Percentiles rank a stretch among this genome's conserved stretches.
These are phyloP conservation scores for Cryptosporidium sp. DNA, from an alignment of 169 alveolate genomes.

Conservation along the genomic window DNA sequence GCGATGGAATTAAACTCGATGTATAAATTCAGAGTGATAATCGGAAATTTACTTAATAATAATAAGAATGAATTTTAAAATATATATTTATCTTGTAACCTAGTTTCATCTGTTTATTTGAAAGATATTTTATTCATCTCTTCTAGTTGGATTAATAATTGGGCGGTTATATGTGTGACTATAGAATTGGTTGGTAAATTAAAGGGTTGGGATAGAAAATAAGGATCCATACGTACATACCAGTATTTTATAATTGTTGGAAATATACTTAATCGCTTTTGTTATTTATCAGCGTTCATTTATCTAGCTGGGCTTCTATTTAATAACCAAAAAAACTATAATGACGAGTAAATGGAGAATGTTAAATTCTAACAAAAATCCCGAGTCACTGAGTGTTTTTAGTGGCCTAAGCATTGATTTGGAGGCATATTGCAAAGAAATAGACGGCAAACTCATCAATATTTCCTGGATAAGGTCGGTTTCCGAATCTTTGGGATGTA, in stretches of 20 bases:
- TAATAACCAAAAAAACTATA: not conserved
- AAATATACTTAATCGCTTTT: not conserved
- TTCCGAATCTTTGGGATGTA: slow-evolving; percentile 68
- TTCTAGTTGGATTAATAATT: not conserved
- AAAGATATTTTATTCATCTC: not conserved
- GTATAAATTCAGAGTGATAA: not conserved
- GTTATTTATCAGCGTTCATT: not conserved
- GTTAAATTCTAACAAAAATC: slow-evolving; percentile 49
- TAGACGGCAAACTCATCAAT: slow-evolving; percentile 21
- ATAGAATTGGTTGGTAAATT: not conserved
- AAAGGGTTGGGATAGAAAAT: slow-evolving; percentile 26
- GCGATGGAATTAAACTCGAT: not conserved
- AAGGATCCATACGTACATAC: slow-evolving; percentile 45
- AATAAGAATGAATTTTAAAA: too few relatives aligned
- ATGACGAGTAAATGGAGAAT: slow-evolving; percentile 67
- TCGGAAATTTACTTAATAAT: too few relatives aligned
- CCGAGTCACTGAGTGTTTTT: slow-evolving; percentile 57
- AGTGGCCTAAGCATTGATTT: slow-evolving; percentile 55
- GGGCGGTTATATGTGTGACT: not conserved
- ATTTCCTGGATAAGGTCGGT: slow-evolving; percentile 12
- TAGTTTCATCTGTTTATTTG: too few relatives aligned
- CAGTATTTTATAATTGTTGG: not conserved
- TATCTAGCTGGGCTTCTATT: not conserved
- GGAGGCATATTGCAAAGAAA: slow-evolving; percentile 31
- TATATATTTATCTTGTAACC: too few relatives aligned